phyloP scores from a whole-genome alignment of 2,329 filamentous ascomycete species.

The Sclerotinia nivalis region DNA sequence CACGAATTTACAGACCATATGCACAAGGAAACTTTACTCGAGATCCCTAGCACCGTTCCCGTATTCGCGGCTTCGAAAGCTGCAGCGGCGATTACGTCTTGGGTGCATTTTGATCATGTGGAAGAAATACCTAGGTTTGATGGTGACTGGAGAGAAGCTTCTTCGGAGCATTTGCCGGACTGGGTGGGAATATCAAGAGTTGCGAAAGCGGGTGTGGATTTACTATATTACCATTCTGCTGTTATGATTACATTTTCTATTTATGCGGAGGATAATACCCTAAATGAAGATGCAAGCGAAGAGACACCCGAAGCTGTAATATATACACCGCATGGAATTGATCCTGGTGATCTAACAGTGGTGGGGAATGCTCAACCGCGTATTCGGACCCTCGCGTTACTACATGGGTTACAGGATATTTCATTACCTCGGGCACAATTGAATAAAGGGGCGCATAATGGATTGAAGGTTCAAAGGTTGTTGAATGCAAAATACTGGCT shows the following conservation, averaged over 20 bases:
- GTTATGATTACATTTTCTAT: constrained; percentile 57
- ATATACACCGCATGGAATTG: constrained; percentile 65
- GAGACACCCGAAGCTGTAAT: constrained; percentile 55
- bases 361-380: constrained; percentile 48
- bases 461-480: constrained; percentile 54
- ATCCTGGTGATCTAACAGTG: constrained; percentile 47
- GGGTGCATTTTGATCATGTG: constrained; percentile 60
- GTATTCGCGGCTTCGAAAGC: constrained; percentile 62
- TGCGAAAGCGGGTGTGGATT: constrained; percentile 51
- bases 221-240: constrained; percentile 62
- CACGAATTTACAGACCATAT: constrained; percentile 70
- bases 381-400: constrained; percentile 56
- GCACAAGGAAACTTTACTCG: constrained; percentile 59
- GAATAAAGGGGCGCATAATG: constrained; percentile 65
- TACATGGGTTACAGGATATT: constrained; percentile 66
- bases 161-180: constrained; percentile 47
- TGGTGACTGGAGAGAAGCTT: constrained; percentile 40
- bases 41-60: constrained; percentile 55
- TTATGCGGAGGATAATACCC: not conserved
- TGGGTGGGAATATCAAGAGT: constrained; percentile 65
- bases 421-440: constrained; percentile 52
- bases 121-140: constrained; percentile 40
- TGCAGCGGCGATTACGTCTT: constrained; percentile 55
- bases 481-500: constrained; percentile 63
- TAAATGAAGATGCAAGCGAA: constrained; percentile 31